A percentile compares a stretch with the other conserved stretches of the same genome.
Evolutionary conservation across 2,329 filamentous ascomycete genomes (phyloP).

Genomic region (Colletotrichum graminicola): DNA sequence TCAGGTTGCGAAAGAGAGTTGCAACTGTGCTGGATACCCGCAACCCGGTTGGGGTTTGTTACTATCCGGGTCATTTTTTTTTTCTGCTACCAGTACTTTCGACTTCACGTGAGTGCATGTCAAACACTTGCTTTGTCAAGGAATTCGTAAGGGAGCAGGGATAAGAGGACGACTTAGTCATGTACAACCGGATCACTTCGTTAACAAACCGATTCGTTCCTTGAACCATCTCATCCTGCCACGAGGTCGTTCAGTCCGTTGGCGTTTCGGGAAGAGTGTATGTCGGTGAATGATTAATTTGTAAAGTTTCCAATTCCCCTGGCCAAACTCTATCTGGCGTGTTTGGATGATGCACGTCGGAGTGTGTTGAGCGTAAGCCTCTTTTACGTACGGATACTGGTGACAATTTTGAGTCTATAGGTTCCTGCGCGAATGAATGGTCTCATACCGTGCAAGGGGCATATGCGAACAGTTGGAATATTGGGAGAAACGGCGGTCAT

Average conservation of each 20-base stretch:
- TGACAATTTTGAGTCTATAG: not conserved
- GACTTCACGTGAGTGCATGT: not conserved
- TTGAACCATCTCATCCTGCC: conserved; percentile 26
- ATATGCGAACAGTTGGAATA: too few species aligned
- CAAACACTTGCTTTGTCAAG: conserved; percentile 3
- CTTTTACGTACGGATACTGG: not conserved
- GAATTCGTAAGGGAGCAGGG: not conserved
- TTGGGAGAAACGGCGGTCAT: not conserved
- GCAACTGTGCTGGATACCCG: conserved; percentile 17
- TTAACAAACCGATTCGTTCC: not conserved
- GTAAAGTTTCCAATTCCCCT: not conserved
- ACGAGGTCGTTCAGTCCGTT: conserved; percentile 20
- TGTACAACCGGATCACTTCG: conserved; percentile 4
- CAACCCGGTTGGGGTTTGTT: conserved; percentile 17
- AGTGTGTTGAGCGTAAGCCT: not conserved
- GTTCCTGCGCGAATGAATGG: not conserved
- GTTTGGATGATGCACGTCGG: not conserved
- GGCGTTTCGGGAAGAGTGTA: conserved; percentile 4
- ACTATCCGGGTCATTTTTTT: conserved; percentile 7
- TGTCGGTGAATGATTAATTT: not conserved
- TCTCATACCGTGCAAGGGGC: not conserved
- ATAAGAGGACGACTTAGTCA: not conserved
- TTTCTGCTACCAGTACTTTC: not conserved
- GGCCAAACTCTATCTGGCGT: not conserved
- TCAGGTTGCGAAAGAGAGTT: conserved; percentile 19